These are phyloP conservation scores for Solanum sparsipilum DNA, from an alignment of 257 asterid species.

Conservation along the genomic window DNA sequence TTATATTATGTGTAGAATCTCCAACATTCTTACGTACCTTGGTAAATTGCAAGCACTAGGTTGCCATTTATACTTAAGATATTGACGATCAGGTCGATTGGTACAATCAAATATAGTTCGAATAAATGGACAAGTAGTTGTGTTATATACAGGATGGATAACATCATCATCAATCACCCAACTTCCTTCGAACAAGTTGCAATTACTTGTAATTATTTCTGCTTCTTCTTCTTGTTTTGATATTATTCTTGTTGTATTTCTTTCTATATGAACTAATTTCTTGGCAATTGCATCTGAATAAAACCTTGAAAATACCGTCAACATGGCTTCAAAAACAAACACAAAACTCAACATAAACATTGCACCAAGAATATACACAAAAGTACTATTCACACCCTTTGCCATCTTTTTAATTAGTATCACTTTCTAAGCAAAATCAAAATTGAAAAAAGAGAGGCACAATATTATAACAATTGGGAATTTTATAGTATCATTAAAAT, in stretches of 20 bases:
- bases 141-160: neutral
- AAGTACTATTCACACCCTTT: neutral
- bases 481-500: too few species aligned
- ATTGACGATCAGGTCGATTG: neutral
- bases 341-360: neutral
- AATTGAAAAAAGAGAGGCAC: neutral
- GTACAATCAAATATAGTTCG: slow-evolving; percentile 4
- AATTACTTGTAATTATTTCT: neutral
- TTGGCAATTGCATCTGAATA: neutral
- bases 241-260: neutral
- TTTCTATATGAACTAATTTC: neutral
- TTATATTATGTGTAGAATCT: neutral
- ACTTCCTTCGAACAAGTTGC: slow-evolving; percentile 2
- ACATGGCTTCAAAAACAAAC: neutral
- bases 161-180: slow-evolving; percentile 5
- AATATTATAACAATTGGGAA: neutral
- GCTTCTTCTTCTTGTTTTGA: neutral
- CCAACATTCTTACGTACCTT: neutral
- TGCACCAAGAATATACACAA: neutral
- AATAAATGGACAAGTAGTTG: slow-evolving; percentile 9
- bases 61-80: slow-evolving; percentile 15
- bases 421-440: neutral
- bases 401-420: neutral
- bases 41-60: slow-evolving; percentile 1
- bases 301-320: neutral